phyloP scores from a whole-genome alignment of 2,329 filamentous ascomycete genomes.

The Karstenula rhodostoma region DNA sequence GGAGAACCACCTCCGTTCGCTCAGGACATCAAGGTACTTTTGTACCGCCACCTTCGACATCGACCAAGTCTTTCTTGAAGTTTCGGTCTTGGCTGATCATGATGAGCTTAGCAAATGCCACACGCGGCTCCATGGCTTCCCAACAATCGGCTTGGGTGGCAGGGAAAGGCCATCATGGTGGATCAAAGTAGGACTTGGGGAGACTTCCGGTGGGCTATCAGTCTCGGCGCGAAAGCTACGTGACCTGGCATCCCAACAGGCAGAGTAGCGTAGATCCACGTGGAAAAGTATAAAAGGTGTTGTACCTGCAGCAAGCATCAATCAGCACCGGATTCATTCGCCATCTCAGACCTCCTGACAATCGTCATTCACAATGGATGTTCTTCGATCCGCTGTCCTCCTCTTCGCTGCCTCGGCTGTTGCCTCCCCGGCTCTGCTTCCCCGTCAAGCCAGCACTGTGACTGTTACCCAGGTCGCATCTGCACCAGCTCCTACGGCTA shows the following conservation, averaged over 20 bases:
- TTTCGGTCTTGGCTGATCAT: slow-evolving; percentile 7
- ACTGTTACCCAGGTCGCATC: slow-evolving; percentile 34
- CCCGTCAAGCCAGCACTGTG: slow-evolving; percentile 26
- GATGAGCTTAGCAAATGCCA: slow-evolving; percentile 8
- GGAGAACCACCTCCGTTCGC: slow-evolving; percentile 27
- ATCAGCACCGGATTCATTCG: background rate
- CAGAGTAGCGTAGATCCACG: background rate
- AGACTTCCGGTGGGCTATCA: background rate
- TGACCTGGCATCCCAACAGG: background rate
- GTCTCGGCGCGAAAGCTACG: slow-evolving; percentile 15
- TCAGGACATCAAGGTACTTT: slow-evolving; percentile 43
- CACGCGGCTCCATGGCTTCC: background rate
- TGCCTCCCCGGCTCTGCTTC: slow-evolving; percentile 36
- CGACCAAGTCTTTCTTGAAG: background rate
- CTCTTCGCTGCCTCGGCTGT: slow-evolving; percentile 37
- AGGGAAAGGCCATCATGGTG: background rate
- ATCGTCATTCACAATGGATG: slow-evolving; percentile 30
- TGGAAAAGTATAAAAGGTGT: slow-evolving; percentile 4
- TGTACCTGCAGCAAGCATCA: slow-evolving; percentile 3
- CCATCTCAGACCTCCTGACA: background rate
- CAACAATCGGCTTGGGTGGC: background rate
- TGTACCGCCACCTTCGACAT: slow-evolving; percentile 10
- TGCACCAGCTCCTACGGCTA: slow-evolving; percentile 27
- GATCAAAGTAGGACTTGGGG: background rate
- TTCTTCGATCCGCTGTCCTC: slow-evolving; percentile 29